phyloP scores from a whole-genome alignment of 176 grass and related monocot genomes.

The Typha latifolia region DNA sequence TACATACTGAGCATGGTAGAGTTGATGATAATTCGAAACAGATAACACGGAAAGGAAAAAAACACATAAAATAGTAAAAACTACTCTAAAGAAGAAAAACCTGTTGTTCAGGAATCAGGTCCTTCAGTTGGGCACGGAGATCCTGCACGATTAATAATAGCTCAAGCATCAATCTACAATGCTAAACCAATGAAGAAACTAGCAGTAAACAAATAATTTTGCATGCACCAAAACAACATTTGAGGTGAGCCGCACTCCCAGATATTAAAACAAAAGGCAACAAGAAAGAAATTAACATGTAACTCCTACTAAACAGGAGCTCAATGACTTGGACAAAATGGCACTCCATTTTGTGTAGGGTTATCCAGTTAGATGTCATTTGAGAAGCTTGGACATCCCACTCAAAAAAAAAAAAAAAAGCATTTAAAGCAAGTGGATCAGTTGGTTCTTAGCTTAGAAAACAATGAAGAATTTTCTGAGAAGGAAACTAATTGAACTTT shows the following conservation, averaged over 20 bases:
- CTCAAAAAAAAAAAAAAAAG: too few relatives aligned
- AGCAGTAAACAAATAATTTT: background rate
- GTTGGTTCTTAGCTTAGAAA: too few relatives aligned
- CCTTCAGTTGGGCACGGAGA: constrained; percentile 83
- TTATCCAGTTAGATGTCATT: too few relatives aligned
- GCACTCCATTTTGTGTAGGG: background rate
- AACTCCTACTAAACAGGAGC: background rate
- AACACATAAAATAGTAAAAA: background rate
- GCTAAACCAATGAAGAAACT: background rate
- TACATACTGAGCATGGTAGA: background rate
- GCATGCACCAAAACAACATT: background rate
- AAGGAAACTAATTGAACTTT: too few relatives aligned
- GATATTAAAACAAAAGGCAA: background rate
- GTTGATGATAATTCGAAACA: constrained; percentile 2
- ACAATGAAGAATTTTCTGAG: too few relatives aligned
- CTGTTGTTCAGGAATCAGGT: constrained; percentile 97
- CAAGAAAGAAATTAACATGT: background rate
- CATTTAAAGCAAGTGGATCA: too few relatives aligned
- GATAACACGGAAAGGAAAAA: background rate
- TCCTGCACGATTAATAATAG: constrained; percentile 54
- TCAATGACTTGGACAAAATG: background rate
- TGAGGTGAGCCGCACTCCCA: background rate
- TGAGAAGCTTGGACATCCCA: too few relatives aligned
- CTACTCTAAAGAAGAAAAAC: constrained; percentile 22
- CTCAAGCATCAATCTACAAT: constrained; percentile 10